Conservation (phyloP, 768 basidiomycete genomes). For the Pulveroboletus sp. region DNA sequence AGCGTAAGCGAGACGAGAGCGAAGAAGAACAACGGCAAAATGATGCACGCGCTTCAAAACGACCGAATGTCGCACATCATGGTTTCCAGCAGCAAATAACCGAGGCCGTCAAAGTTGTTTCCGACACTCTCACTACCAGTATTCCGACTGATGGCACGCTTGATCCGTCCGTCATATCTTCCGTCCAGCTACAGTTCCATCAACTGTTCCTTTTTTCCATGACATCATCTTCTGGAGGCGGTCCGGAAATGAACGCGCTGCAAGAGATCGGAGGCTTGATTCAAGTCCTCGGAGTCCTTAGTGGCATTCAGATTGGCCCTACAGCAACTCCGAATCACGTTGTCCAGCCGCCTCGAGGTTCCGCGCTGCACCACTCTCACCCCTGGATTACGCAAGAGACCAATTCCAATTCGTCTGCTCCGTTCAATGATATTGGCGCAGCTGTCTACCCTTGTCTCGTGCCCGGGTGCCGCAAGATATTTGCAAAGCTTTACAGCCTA, state of each 20-base stretch:
- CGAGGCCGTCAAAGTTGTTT: conserved; percentile 56
- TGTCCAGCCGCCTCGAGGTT: conserved; percentile 21
- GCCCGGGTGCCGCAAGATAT: conserved; percentile 59
- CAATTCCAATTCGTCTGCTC: conserved; percentile 20
- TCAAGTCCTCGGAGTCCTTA: conserved; percentile 76
- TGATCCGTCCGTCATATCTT: conserved; percentile 57
- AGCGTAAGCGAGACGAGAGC: conserved; percentile 63
- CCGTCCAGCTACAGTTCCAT: conserved; percentile 67
- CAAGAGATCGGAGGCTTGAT: conserved; percentile 80
- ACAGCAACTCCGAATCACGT: conserved; percentile 30
- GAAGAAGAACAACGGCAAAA: conserved; percentile 29
- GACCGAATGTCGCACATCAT: conserved; percentile 40
- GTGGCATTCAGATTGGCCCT: conserved; percentile 63
- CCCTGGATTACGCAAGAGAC: conserved; percentile 27
- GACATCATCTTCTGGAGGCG: conserved; percentile 56
- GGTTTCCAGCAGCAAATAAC: conserved; percentile 53
- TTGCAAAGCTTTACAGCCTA: conserved; percentile 63
- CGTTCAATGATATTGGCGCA: conserved; percentile 53
- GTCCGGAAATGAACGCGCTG: conserved; percentile 49
- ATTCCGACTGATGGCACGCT: conserved; percentile 38
- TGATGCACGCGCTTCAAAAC: conserved; percentile 36
- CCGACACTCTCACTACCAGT: conserved; percentile 43
- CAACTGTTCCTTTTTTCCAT: conserved; percentile 76
- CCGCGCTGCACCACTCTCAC: conserved; percentile 33
- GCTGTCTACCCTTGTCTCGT: conserved; percentile 80